These are phyloP conservation scores for Coemansia sp. DNA, from an alignment of 192 early-diverging fungal genomes.

Conservation along the genomic window DNA sequence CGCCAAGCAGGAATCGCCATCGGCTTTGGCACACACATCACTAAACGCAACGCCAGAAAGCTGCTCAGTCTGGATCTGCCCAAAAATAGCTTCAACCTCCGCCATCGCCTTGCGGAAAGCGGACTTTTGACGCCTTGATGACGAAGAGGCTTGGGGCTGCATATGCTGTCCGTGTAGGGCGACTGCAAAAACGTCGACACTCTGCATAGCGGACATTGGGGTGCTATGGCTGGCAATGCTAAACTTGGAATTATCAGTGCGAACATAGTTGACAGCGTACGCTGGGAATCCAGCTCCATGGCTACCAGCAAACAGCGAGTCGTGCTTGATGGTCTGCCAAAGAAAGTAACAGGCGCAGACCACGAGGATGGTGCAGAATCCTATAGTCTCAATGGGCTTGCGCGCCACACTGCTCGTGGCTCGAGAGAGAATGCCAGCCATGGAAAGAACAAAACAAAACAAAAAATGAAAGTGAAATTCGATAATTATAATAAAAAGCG, in stretches of 20 bases:
- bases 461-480: background rate
- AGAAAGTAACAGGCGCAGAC: slow-evolving; percentile 78
- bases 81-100: slow-evolving; percentile 30
- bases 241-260: slow-evolving; percentile 22
- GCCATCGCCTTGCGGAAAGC: slow-evolving; percentile 34
- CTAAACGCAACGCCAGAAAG: slow-evolving; percentile 24
- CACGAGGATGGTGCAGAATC: slow-evolving; percentile 67
- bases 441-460: slow-evolving; percentile 1
- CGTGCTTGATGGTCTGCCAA: slow-evolving; percentile 68
- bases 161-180: slow-evolving; percentile 21
- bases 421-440: slow-evolving; percentile 41
- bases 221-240: background rate
- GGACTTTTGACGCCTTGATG: slow-evolving; percentile 25
- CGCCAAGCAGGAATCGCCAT: slow-evolving; percentile 55
- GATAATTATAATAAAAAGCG: slow-evolving; percentile 9
- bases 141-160: background rate
- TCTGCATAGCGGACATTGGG: slow-evolving; percentile 3
- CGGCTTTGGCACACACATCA: slow-evolving; percentile 49
- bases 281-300: slow-evolving; percentile 19
- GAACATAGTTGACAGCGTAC: slow-evolving; percentile 30
- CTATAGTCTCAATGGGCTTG: slow-evolving; percentile 82
- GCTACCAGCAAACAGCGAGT: slow-evolving; percentile 62
- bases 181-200: slow-evolving; percentile 36
- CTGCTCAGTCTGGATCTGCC: slow-evolving; percentile 15
- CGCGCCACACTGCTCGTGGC: slow-evolving; percentile 61